Conservation (phyloP, 2,329 filamentous ascomycete genomes). For the Sclerotinia glacialis region DNA sequence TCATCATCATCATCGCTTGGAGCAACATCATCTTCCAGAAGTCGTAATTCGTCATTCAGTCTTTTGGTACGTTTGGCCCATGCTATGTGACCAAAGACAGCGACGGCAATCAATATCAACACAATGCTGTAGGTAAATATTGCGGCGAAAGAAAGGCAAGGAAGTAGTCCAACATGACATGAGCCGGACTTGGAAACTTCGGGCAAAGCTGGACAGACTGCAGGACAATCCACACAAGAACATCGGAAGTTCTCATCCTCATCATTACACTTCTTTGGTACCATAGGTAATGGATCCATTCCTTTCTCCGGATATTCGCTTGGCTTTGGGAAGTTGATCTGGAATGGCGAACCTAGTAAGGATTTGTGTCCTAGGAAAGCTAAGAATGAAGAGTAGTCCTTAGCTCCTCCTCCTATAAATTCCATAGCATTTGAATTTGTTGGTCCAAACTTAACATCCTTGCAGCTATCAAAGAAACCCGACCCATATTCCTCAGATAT, state of each 20-base stretch:
- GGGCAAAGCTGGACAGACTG: conserved; percentile 78
- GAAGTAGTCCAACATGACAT: conserved; percentile 83
- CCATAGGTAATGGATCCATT: conserved; percentile 72
- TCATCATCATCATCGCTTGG: conserved; percentile 94
- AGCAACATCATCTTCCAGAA: conserved; percentile 79
- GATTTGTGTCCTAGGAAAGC: conserved; percentile 89
- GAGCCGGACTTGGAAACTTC: conserved; percentile 65
- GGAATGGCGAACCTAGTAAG: conserved; percentile 85
- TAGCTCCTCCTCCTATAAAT: conserved; percentile 91
- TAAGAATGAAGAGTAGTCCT: conserved; percentile 81
- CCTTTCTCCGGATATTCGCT: conserved; percentile 57
- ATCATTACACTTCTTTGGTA: conserved; percentile 84
- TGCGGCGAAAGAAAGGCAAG: conserved; percentile 89
- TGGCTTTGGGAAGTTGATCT: conserved; percentile 83
- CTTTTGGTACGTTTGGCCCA: conserved; percentile 71
- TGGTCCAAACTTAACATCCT: conserved; percentile 96
- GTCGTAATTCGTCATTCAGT: conserved; percentile 76
- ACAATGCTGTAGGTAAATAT: conserved; percentile 81
- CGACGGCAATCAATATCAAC: conserved; percentile 63
- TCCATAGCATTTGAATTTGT: conserved; percentile 93
- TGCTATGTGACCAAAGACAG: conserved; percentile 69
- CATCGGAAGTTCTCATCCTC: conserved; percentile 82
- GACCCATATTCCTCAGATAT: conserved; percentile 79
- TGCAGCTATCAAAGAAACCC: conserved; percentile 95
- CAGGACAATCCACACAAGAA: conserved; percentile 88